Conservation (phyloP, 2,329 filamentous ascomycete genomes). For the Talaromyces atroroseus region DNA sequence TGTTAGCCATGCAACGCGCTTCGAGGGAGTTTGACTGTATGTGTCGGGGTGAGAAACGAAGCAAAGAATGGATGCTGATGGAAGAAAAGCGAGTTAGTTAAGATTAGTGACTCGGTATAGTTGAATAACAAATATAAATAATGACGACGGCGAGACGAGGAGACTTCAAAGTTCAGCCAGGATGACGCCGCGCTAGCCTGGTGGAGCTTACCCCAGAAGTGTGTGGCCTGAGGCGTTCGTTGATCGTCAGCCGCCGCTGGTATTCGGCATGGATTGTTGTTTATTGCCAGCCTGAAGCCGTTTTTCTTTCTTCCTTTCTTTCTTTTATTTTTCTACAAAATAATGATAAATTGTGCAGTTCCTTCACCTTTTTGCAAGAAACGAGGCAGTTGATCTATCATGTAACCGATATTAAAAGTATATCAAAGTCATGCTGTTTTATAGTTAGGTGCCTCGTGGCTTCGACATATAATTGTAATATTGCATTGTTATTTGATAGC, state of each 20-base stretch:
- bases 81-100: neutral
- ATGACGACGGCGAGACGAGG: neutral
- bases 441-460: too few species aligned
- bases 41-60: neutral
- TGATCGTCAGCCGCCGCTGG: neutral
- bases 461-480: too few species aligned
- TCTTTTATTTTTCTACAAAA: too few species aligned
- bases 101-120: neutral
- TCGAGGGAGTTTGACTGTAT: neutral
- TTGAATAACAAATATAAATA: neutral
- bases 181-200: neutral
- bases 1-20: slow-evolving; percentile 9
- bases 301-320: too few species aligned
- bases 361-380: too few species aligned
- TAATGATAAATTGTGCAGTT: too few species aligned
- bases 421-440: too few species aligned
- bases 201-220: neutral
- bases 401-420: too few species aligned
- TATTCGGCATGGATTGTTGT: too few species aligned
- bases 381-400: too few species aligned
- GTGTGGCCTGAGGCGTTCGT: neutral
- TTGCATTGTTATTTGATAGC: too few species aligned
- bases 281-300: too few species aligned
- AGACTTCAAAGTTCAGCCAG: neutral
- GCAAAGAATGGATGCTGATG: neutral